phyloP scores from a whole-genome alignment of 208 protist genomes.

The Leishmania tarentolae region DNA sequence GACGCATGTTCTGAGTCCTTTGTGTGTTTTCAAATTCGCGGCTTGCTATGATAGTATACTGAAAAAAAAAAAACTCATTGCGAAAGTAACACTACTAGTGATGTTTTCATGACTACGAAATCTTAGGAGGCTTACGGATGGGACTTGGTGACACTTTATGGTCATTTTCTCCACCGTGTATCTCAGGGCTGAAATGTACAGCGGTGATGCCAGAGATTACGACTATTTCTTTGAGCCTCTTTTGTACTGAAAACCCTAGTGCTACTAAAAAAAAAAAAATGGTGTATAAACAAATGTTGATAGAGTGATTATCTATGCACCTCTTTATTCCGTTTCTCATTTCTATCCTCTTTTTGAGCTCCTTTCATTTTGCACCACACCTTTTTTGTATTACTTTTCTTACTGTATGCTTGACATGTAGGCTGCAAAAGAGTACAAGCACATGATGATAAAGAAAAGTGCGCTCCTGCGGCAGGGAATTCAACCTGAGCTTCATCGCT shows the following conservation, averaged over 20 bases:
- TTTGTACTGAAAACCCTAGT: not conserved
- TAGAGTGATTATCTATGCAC: not conserved
- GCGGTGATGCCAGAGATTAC: not conserved
- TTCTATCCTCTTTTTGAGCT: slow-evolving; percentile 6
- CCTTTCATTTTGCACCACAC: not conserved
- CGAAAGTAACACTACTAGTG: not conserved
- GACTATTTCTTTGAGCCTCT: not conserved
- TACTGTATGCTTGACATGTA: slow-evolving; percentile 14
- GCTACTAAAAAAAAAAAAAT: not conserved
- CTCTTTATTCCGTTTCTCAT: slow-evolving; percentile 13
- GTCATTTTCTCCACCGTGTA: no score
- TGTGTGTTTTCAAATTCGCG: not conserved
- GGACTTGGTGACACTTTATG: not conserved
- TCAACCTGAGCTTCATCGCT: slow-evolving; percentile 78
- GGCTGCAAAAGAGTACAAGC: not conserved
- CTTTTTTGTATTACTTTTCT: slow-evolving; percentile 10
- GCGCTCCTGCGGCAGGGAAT: slow-evolving; percentile 36
- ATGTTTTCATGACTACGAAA: not conserved
- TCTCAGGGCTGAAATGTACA: not conserved
- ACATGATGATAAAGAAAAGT: slow-evolving; percentile 26
- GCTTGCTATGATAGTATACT: slow-evolving; percentile 13
- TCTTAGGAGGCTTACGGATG: not conserved
- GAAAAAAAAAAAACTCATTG: not conserved
- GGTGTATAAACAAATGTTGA: not conserved
- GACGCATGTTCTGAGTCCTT: not conserved